Evolutionary conservation across 139 green algal species (phyloP), one percentile per base, ranked within the genome.

Genomic region (Auxenochlorella protothecoides): DNA sequence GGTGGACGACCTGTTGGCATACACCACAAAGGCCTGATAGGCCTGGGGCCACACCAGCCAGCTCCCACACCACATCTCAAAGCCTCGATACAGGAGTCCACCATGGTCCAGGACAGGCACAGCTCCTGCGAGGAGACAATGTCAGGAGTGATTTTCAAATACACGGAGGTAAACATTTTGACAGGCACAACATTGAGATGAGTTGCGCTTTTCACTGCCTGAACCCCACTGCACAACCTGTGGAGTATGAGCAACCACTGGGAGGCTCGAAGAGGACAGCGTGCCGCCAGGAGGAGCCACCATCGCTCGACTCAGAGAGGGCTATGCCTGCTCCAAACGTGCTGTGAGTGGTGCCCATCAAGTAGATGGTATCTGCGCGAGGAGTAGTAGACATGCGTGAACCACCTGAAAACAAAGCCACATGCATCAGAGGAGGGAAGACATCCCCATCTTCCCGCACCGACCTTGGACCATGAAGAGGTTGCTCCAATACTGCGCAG

Each of bases 41-140:
- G 13, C 6, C 68, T 71, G 68, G 0, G 73, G 73, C 73, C 70
- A 74, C 27, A 44, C 27, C 12, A 3, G 44, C 4, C 14, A 54
- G 27, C 6, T 4, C 4, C 6, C 74, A 7, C 74, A 72, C 68
- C 74, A 74, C n/a, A 67, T 52, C 68, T 78, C 74, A 27, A 78
- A 67, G 44, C 62, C 57, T 0, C 68, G 68, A 10, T 53, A 78
- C n/a, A 78, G 62, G 5, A 63, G 5, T n/a, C 74, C 74, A 3
- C 16, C 55, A 4, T 65, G 15, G 0, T 54, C 13, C 63, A 78
- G 62, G 16, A 78, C 63, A 2, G 74, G 74, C 68, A 74, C 60
- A 5, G 68, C 15, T 44, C 72, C 72, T 76, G 72, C 65, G 53
- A 16, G 67, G 16, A 52, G 67, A 5, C 27, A 52, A 52, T 5